Evolutionary conservation across 257 asterid species (phyloP).

Genomic region (Scutellaria minor): DNA sequence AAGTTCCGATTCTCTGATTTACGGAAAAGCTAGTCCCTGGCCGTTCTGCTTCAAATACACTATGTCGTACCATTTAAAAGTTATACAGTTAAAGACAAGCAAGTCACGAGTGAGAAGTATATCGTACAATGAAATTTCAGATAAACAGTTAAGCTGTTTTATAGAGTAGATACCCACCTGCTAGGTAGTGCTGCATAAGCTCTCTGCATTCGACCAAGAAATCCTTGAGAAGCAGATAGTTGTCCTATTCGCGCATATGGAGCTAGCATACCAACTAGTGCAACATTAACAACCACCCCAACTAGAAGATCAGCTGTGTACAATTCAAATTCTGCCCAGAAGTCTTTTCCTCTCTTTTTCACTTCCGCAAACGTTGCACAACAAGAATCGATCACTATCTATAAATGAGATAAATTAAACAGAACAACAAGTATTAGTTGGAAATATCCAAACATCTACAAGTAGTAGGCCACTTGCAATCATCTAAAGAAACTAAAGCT

Average conservation of each 20-base stretch:
- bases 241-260: conserved; percentile 92
- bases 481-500: neutral
- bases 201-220: conserved; percentile 63
- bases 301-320: conserved; percentile 92
- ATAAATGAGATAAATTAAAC: conserved; percentile 31
- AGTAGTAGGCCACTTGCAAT: neutral
- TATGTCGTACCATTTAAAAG: conserved; percentile 41
- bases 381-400: conserved; percentile 93
- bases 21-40: conserved; percentile 81
- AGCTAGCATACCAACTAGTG: conserved; percentile 95
- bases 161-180: conserved; percentile 77
- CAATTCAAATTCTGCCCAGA: conserved; percentile 96
- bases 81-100: conserved; percentile 5
- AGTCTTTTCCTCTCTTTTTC: conserved; percentile 92
- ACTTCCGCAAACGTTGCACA: conserved; percentile 99
- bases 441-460: conserved; percentile 19
- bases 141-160: neutral
- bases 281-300: conserved; percentile 94
- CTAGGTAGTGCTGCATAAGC: conserved; percentile 94
- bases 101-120: neutral
- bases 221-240: conserved; percentile 67
- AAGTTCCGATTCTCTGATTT: conserved; percentile 85
- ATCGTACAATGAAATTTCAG: neutral
- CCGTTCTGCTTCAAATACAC: conserved; percentile 94
- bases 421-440: neutral